Conservation (phyloP, 2,329 filamentous ascomycete species). For the Fusarium sp. region DNA sequence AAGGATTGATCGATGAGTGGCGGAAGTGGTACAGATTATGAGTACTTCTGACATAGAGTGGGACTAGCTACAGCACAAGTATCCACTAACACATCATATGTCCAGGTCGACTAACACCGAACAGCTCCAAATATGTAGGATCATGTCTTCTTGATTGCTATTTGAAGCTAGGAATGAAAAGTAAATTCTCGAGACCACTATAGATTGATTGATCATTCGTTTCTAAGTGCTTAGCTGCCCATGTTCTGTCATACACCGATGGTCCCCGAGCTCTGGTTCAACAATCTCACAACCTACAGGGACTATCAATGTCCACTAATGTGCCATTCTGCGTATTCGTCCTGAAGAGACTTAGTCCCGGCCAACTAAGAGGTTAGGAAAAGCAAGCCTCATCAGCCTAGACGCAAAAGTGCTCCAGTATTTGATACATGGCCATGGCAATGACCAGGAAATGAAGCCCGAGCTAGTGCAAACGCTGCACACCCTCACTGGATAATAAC, state of each 20-base stretch:
- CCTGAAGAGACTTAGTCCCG: neutral
- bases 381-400: neutral
- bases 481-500: slow-evolving; percentile 8
- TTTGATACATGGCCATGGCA: neutral
- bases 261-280: neutral
- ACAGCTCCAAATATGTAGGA: neutral
- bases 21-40: slow-evolving; percentile 16
- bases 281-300: neutral
- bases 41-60: slow-evolving; percentile 1
- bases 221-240: neutral
- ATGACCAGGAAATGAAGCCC: neutral
- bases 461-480: slow-evolving; percentile 1
- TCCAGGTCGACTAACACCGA: neutral
- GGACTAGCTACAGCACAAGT: neutral
- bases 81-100: slow-evolving; percentile 5
- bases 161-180: neutral
- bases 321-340: neutral
- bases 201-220: neutral
- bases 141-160: neutral
- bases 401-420: neutral
- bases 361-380: neutral
- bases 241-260: neutral
- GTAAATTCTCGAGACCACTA: too few species aligned
- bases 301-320: neutral
- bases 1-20: slow-evolving; percentile 23